Conservation (phyloP, 345 rosid genomes). For the Schrenkiella parvula region DNA sequence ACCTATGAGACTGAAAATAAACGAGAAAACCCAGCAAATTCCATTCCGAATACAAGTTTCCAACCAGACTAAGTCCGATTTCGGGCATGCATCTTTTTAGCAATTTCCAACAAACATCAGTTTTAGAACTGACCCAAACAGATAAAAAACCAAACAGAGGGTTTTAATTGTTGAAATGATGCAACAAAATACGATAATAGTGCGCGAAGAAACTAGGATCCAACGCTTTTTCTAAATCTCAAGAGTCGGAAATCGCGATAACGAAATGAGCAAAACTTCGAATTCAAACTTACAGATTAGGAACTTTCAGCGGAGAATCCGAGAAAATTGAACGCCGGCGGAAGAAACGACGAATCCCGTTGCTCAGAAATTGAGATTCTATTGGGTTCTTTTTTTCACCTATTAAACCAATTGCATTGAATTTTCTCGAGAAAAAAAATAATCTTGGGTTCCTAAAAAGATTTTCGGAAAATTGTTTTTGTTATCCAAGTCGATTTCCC, state of each 20-base stretch:
- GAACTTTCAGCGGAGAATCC: constrained; percentile 17
- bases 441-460: constrained; percentile 1
- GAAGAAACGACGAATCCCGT: constrained; percentile 21
- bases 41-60: constrained; percentile 3
- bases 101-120: constrained; percentile 1
- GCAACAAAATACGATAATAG: background rate
- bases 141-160: background rate
- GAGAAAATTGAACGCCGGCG: constrained; percentile 11
- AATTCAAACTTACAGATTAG: constrained; percentile 30
- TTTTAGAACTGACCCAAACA: constrained; percentile 10
- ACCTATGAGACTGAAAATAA: background rate
- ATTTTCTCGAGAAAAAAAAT: background rate
- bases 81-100: constrained; percentile 8
- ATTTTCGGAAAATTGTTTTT: background rate
- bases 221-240: constrained; percentile 1
- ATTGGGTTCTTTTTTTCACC: background rate
- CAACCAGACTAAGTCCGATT: constrained; percentile 1
- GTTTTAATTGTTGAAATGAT: background rate
- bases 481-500: background rate
- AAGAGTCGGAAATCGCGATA: constrained; percentile 7
- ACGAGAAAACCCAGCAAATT: background rate
- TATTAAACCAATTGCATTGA: background rate
- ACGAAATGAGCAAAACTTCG: background rate
- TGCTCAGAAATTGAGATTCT: constrained; percentile 16
- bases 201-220: constrained; percentile 5